Base-by-base conservation (phyloP, 2,329 filamentous ascomycete genomes). In the Proliferodiscus dingleyae region DNA sequence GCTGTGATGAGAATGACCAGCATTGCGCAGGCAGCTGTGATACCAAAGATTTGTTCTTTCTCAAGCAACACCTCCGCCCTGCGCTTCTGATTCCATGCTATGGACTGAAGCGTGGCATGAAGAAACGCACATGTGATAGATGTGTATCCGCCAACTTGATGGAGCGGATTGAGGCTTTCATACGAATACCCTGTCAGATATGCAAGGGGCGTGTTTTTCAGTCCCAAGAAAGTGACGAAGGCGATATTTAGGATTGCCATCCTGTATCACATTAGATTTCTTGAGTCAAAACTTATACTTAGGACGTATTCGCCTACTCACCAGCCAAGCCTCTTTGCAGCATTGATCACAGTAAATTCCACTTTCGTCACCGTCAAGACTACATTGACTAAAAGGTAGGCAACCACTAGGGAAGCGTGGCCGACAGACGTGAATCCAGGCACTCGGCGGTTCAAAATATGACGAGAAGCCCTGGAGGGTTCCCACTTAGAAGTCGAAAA, bases 131-230 rank as follows among this genome's bases (percentile, higher is more conserved):
- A 64, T 28, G 66, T 46, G 28, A 79, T 66, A 23, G 72, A 71
- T 11, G 67, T 67, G 51, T 71, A 74, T 3, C 76, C 76, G 2
- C 70, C 68, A 15, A 75, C 64, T 45, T 72, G 73, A 54, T 82
- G 78, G 3, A 82, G 65, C 40, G 73, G 66, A 53, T 80, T 80
- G 37, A 82, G 68, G 10, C 75, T 69, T 50, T 81, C 77, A 59
- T 81, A 78, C 4, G 77, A 80, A 55, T 73, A 75, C 2, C 69
- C 64, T 1, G 72, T 72, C 8, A 81, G 51, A 49, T 71, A 69
- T 0, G 71, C 71, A 13, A 81, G 59, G 0, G 77, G 78, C 0
- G 77, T 80, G 56, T 80, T 79, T 55, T 79, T 80, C 32, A 81
- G 64, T 1, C 72, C 67, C 13, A 81, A 64, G 42, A 80, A 72